Percentiles rank a stretch among this genome's conserved stretches.
Evolutionary conservation across 1,284 basidiomycete genomes (phyloP).

Genomic region (Sporisorium graminicola): DNA sequence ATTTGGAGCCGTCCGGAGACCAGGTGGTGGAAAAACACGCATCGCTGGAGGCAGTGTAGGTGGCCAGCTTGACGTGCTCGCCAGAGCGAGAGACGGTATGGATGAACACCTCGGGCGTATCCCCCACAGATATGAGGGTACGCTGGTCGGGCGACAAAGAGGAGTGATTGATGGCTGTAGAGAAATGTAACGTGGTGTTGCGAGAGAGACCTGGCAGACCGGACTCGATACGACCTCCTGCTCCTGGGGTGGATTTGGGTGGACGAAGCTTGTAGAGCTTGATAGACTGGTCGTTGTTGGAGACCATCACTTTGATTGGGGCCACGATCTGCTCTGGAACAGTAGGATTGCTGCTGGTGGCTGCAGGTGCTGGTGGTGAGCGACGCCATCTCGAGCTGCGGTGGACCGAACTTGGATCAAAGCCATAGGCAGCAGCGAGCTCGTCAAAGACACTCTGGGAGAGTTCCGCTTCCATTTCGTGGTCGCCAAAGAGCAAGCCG

Average conservation of each 20-base stretch:
- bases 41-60: constrained; percentile 69
- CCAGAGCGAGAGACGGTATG: constrained; percentile 40
- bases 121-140: constrained; percentile 85
- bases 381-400: constrained; percentile 29
- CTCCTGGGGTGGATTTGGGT: constrained; percentile 61
- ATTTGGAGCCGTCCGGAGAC: constrained; percentile 81
- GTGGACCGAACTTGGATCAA: constrained; percentile 36
- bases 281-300: constrained; percentile 84
- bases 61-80: constrained; percentile 49
- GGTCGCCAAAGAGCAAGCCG: constrained; percentile 39
- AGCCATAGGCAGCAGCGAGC: constrained; percentile 43
- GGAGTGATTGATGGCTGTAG: constrained; percentile 55
- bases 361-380: neutral
- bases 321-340: constrained; percentile 2
- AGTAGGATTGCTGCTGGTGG: neutral
- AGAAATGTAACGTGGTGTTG: constrained; percentile 47
- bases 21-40: constrained; percentile 86
- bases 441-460: constrained; percentile 48
- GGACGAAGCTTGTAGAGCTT: constrained; percentile 73
- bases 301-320: constrained; percentile 75
- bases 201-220: constrained; percentile 74
- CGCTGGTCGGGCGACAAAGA: constrained; percentile 82
- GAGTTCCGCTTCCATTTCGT: constrained; percentile 44
- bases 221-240: constrained; percentile 58
- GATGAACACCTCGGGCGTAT: constrained; percentile 81